Evolutionary conservation across 345 rosid genomes (phyloP), one percentile per base, ranked within the genome.

Genomic region (Euclidium syriacum): DNA sequence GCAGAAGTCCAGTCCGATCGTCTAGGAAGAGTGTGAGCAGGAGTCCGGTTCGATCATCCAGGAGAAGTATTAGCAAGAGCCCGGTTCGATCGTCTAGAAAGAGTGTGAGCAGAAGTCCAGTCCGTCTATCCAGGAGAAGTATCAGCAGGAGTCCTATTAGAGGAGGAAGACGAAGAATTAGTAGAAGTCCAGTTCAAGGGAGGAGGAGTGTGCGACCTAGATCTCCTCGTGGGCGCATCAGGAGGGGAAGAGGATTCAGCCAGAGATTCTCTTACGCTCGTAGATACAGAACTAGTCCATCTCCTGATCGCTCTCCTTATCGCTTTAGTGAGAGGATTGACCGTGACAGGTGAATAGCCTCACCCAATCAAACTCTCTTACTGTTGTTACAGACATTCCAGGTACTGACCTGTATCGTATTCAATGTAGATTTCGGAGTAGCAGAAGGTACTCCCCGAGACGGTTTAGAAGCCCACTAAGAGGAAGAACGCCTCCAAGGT

Each of bases 181-280:
- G 91, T 70, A 79, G 82, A 71, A 86, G 89, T 70, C 89, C 91
- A 4, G 19, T 57, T 64, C 76, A 76, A 56, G 78, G 88, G 47
- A 80, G 77, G 39, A 80, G 87, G 75, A 76, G 52, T 57, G 39
- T 35, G 46, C 84, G 78, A 71, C 79, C 49, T 20, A 80, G 90
- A 76, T 84, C 94, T 43, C 95, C 95, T 58, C 77, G 80, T 73
- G 86, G 80, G 76, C 95, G 95, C 32, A 80, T 90, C 35, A 83
- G 87, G 72, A 87, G 99, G 70, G 99, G 99, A 3, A 80, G 99
- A 25, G 99, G 99, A 42, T 86, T 94, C 65, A 90, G 97, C 69
- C 81, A 87, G 64, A 80, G 88, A 27, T 94, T 80, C 60, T 86
- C 99, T 17, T 90, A 84, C 63, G 96, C 99, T 52, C 87, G 96